Conservation (phyloP, 164 flowering plant genomes). For the Vitis labrusca region DNA sequence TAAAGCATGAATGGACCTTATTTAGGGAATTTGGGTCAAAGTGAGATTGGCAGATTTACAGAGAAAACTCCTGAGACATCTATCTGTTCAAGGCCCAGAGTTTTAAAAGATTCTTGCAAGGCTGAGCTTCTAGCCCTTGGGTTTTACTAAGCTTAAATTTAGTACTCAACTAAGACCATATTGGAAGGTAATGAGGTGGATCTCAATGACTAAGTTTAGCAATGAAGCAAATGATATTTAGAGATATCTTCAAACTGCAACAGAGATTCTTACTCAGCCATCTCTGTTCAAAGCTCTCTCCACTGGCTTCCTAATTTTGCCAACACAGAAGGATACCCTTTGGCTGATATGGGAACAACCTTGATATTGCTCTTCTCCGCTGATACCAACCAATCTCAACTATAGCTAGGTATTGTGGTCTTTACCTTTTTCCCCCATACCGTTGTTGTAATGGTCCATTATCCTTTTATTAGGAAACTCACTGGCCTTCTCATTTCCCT, state of each 20-base stretch:
- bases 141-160: too few relatives aligned
- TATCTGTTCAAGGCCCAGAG: too few relatives aligned
- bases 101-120: too few relatives aligned
- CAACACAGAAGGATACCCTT: background rate
- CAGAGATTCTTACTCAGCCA: background rate
- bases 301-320: background rate
- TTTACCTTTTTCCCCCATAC: background rate
- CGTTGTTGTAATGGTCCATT: background rate
- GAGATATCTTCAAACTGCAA: background rate
- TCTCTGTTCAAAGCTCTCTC: background rate
- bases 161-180: background rate
- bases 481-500: background rate
- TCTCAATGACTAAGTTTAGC: too few relatives aligned
- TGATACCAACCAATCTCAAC: background rate
- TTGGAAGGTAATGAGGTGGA: background rate
- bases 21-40: too few relatives aligned
- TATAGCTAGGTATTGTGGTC: background rate
- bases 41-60: too few relatives aligned
- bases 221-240: background rate
- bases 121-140: too few relatives aligned
- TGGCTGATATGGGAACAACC: background rate
- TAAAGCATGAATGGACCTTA: too few relatives aligned
- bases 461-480: background rate
- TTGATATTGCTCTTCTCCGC: background rate
- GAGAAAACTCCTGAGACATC: too few relatives aligned